Percentiles rank a stretch among this genome's conserved stretches.
phyloP scores from a whole-genome alignment of 768 basidiomycete genomes.

The Xerocomus brunneocitrinus region DNA sequence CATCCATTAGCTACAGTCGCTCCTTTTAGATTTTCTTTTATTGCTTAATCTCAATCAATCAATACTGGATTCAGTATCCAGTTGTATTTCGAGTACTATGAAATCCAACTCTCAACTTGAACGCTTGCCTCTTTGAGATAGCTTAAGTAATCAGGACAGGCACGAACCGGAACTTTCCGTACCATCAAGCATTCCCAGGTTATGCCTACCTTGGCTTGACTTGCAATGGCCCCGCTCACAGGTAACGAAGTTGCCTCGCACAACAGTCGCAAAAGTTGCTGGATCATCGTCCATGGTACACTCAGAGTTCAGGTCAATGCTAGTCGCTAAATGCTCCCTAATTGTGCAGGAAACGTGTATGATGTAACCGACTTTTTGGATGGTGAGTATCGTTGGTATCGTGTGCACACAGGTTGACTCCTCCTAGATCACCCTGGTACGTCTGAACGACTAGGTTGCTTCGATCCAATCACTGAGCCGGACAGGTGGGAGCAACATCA shows the following conservation, averaged over 20 bases:
- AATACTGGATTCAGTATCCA: constrained; percentile 6
- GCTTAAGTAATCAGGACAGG: not conserved
- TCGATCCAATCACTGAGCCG: constrained; percentile 1
- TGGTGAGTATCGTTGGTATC: constrained; percentile 35
- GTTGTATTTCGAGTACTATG: not conserved
- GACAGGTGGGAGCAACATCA: constrained; percentile 75
- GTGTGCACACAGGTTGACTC: not conserved
- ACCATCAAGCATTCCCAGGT: not conserved
- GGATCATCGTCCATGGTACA: constrained; percentile 81
- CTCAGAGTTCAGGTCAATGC: not conserved
- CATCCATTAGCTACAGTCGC: constrained; percentile 12
- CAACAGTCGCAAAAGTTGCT: constrained; percentile 58
- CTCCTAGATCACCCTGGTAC: constrained; percentile 59
- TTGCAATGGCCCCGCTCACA: constrained; percentile 31
- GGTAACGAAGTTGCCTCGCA: constrained; percentile 52
- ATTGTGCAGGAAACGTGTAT: constrained; percentile 61
- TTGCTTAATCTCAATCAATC: constrained; percentile 21
- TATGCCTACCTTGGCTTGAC: not conserved
- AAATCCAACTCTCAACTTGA: not conserved
- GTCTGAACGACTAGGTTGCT: constrained; percentile 2
- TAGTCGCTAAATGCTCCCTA: not conserved
- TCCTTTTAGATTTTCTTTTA: constrained; percentile 17
- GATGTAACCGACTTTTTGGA: constrained; percentile 78
- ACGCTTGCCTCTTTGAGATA: constrained; percentile 6
- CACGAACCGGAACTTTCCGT: not conserved